Conservation (phyloP, 2,329 filamentous ascomycete species). For the Helminthosporium solani region DNA sequence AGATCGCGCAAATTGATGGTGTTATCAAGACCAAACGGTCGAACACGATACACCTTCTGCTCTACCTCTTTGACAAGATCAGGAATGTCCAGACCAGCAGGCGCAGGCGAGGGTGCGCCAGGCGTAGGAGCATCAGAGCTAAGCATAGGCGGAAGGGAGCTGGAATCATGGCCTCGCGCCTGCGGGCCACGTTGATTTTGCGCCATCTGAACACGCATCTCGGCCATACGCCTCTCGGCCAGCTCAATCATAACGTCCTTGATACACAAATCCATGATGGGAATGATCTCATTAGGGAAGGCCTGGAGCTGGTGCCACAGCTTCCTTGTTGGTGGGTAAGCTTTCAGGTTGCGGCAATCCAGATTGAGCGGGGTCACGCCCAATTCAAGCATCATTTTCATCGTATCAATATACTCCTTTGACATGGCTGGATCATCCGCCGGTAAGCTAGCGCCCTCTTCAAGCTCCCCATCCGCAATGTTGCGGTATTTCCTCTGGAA, state of each 20-base stretch:
- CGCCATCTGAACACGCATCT: conserved; percentile 59
- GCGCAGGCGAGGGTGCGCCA: conserved; percentile 34
- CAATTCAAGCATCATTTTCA: conserved; percentile 88
- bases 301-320: conserved; percentile 93
- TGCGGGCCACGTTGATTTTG: conserved; percentile 55
- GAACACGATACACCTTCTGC: conserved; percentile 76
- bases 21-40: conserved; percentile 84
- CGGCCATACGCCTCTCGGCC: conserved; percentile 75
- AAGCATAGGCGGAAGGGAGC: conserved; percentile 74
- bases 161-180: conserved; percentile 52
- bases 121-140: conserved; percentile 70
- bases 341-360: conserved; percentile 83
- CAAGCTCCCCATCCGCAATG: conserved; percentile 81
- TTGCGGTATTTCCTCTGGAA: conserved; percentile 93
- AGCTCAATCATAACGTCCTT: conserved; percentile 93
- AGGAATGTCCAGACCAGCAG: conserved; percentile 55
- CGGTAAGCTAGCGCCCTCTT: conserved; percentile 66
- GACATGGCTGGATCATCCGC: conserved; percentile 69
- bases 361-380: conserved; percentile 83
- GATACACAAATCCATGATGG: conserved; percentile 90
- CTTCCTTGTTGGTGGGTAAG: conserved; percentile 89
- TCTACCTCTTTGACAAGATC: conserved; percentile 77
- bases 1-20: conserved; percentile 90
- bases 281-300: conserved; percentile 94
- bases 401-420: conserved; percentile 79